Evolutionary conservation across 441 rosid genomes (phyloP).

Genomic region (Viola pubescens): DNA sequence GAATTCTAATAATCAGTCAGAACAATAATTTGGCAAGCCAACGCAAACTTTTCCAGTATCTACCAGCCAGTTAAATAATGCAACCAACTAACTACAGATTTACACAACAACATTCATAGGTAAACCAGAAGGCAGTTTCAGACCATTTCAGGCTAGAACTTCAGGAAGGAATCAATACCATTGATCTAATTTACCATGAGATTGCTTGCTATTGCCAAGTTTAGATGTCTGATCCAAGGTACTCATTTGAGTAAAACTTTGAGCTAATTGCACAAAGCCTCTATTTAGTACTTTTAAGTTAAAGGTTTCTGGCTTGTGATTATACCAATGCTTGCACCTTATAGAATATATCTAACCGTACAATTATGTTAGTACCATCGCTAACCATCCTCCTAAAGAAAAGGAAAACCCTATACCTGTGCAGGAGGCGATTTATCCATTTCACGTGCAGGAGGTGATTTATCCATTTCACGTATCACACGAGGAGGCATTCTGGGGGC

Average conservation of each 20-base stretch:
- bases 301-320: background rate
- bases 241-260: background rate
- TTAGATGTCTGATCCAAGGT: background rate
- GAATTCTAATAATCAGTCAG: background rate
- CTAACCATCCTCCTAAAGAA: background rate
- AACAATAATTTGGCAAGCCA: background rate
- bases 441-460: slow-evolving; percentile 13
- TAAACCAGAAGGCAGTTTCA: background rate
- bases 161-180: too few species aligned
- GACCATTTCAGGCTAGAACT: background rate
- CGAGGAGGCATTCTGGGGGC: slow-evolving; percentile 18
- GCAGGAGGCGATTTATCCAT: slow-evolving; percentile 8
- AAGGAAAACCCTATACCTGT: slow-evolving; percentile 23
- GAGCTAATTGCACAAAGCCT: background rate
- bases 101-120: background rate
- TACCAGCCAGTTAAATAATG: background rate
- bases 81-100: slow-evolving; percentile 1
- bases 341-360: too few species aligned
- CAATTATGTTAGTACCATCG: too few species aligned
- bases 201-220: too few species aligned
- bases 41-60: background rate
- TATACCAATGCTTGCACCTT: too few species aligned
- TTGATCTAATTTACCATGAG: background rate
- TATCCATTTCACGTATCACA: slow-evolving; percentile 22
- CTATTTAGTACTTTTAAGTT: background rate